Evolutionary conservation across 2,329 filamentous ascomycete species (phyloP), one percentile per base, ranked within the genome.

Genomic region (Chlorencoelia australis): DNA sequence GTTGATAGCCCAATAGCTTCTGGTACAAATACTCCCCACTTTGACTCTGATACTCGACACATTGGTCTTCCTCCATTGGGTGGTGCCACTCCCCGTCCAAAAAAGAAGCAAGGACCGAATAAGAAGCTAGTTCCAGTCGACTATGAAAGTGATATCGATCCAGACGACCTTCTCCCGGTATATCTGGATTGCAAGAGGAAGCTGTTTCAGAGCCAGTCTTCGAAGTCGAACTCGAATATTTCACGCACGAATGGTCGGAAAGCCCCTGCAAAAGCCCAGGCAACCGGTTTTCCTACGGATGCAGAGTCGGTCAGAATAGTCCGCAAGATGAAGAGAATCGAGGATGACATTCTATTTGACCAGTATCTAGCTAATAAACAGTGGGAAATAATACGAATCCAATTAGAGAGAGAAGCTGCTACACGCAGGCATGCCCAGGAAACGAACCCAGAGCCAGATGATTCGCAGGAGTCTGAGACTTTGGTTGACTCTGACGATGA

Each of bases 341-440:
- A 91, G 51, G 80, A 75, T 17, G 83, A 89, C 53, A 67, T 86
- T 11, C 62, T 89, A 3, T 87, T 88, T 50, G 82, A 89, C 53
- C 71, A 69, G 39, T 65, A 69, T 30, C 57, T 71, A 21, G 82
- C 80, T 4, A 74, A 83, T 38, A 64, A 72, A 41, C 63, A 71
- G 48, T 88, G 82, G 83, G 71, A 68, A 41, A 57, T 63, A 5
- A 69, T 70, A 41, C 69, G 67, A 25, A 67, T 76, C 21, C 60
- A 68, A 15, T 54, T 88, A 9, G 74, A 82, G 47, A 76, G 71
- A 49, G 72, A 81, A 39, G 68, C 72, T 28, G 65, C 74, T 2
- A 62, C 61, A n/a, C 54, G 58, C 11, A 71, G 66, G 47, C 67
- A 63, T 41, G 58, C 58, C 39, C 14, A 34, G 17, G 42, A 50